Base-by-base conservation (phyloP, 768 basidiomycete genomes). In the Mycena indigotica region DNA sequence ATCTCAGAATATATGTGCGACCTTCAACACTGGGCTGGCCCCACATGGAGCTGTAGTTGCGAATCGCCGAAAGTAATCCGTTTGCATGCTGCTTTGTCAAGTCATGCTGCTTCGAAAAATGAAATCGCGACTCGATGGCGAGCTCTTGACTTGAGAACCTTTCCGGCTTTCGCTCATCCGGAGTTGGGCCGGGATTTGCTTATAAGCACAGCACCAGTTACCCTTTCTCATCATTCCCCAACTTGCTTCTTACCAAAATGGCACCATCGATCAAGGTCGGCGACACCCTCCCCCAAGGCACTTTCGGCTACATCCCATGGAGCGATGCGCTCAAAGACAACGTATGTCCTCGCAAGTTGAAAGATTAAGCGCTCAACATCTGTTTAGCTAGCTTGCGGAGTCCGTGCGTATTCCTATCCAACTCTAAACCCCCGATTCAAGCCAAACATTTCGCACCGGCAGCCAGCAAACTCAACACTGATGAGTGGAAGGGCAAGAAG, bases 401-500 rank as follows among this genome's bases (percentile, higher is more conserved):
- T 78, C 40, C 83, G 89, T 90, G 69, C 66, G 89, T 75, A 24
- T 48, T 30, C 26, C 26, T 23, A 4, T 49, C 24, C 17, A 23
- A 17, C 10, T 0, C 15, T 19, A 28, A 21, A 24, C 13, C 13
- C 5, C 28, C 24, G 25, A 28, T 6, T 54, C 44, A 56, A 52
- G 56, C 46, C 30, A 32, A n/a, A n/a, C n/a, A n/a, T n/a, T n/a
- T n/a, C n/a, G n/a, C n/a, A n/a, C n/a, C 45, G 16, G 28, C 67
- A 88, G 88, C 85, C 32, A 70, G 73, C 44, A 75, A 75, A 38
- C 72, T 90, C 60, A 73, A 71, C 35, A 89, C 83, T 25, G 75
- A 84, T 56, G 77, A 81, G 46, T 91, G 88, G 88, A 87, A 86
- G 70, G 86, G 85, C 67, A 93, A 93, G 78, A 89, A 88, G 69